Conservation (phyloP, 169 alveolate genomes). For the Neospora caninum region DNA sequence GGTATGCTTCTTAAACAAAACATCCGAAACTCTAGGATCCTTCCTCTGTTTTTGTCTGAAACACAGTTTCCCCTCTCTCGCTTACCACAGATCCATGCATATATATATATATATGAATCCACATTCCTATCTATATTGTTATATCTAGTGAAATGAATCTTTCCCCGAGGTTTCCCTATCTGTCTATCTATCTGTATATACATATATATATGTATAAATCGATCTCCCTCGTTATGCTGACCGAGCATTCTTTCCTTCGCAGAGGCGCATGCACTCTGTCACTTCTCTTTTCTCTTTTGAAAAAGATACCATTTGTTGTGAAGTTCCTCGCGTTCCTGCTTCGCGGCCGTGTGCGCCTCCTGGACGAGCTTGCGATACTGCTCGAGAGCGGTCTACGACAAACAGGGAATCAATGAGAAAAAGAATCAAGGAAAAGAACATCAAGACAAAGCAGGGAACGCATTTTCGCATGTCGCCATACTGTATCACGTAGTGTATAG, state of each 20-base stretch:
- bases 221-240: not conserved
- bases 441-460: too few species aligned
- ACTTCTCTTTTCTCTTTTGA: not conserved
- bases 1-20: too few species aligned
- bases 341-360: constrained; percentile 63
- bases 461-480: too few species aligned
- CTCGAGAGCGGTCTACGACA: constrained; percentile 55
- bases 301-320: constrained; percentile 32
- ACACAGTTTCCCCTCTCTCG: too few species aligned
- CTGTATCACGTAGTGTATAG: too few species aligned
- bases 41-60: too few species aligned
- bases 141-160: too few species aligned
- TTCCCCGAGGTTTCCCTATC: too few species aligned
- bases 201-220: not conserved
- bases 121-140: too few species aligned
- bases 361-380: constrained; percentile 61
- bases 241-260: not conserved
- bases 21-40: too few species aligned
- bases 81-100: too few species aligned
- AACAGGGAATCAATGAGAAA: not conserved
- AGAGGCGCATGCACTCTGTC: not conserved
- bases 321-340: constrained; percentile 59
- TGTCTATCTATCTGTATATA: not conserved
- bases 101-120: too few species aligned
- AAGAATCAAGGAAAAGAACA: not conserved